A percentile compares a stretch with the other conserved stretches of the same genome.
Evolutionary conservation across 192 early-diverging fungal genomes (phyloP).

Genomic region (Helicostylum pulchrum): DNA sequence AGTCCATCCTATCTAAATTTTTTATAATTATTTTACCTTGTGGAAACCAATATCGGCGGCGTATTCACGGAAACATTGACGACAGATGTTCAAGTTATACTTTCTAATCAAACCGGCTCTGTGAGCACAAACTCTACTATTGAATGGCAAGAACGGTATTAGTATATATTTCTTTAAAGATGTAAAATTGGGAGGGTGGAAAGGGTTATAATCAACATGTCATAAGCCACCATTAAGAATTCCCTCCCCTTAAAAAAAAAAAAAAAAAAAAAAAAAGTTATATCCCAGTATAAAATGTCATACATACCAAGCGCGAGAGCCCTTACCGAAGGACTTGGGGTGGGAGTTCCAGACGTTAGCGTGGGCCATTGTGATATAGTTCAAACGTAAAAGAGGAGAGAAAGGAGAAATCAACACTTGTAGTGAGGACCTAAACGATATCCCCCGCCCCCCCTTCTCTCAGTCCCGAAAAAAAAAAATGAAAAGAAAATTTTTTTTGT

Average conservation of each 20-base stretch:
- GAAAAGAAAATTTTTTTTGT: too few species aligned
- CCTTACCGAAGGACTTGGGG: slow-evolving; percentile 96
- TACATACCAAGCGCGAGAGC: slow-evolving; percentile 92
- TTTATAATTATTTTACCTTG: slow-evolving; percentile 64
- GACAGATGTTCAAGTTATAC: slow-evolving; percentile 98
- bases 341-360: slow-evolving; percentile 95
- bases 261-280: too few species aligned
- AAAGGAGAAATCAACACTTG: slow-evolving; percentile 16
- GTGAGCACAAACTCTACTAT: slow-evolving; percentile 96
- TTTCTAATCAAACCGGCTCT: slow-evolving; percentile 99
- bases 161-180: too few species aligned
- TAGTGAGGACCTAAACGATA: not conserved
- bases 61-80: slow-evolving; percentile 99
- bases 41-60: slow-evolving; percentile 97
- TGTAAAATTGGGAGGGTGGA: too few species aligned
- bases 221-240: not conserved
- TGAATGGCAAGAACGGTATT: not conserved
- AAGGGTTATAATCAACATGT: too few species aligned
- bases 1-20: not conserved
- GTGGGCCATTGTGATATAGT: slow-evolving; percentile 79
- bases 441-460: not conserved
- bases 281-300: not conserved
- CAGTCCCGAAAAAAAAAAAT: too few species aligned
- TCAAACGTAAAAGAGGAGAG: slow-evolving; percentile 13
- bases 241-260: too few species aligned